phyloP scores from a whole-genome alignment of 2,329 filamentous ascomycete species.

The Endothia cerciana region DNA sequence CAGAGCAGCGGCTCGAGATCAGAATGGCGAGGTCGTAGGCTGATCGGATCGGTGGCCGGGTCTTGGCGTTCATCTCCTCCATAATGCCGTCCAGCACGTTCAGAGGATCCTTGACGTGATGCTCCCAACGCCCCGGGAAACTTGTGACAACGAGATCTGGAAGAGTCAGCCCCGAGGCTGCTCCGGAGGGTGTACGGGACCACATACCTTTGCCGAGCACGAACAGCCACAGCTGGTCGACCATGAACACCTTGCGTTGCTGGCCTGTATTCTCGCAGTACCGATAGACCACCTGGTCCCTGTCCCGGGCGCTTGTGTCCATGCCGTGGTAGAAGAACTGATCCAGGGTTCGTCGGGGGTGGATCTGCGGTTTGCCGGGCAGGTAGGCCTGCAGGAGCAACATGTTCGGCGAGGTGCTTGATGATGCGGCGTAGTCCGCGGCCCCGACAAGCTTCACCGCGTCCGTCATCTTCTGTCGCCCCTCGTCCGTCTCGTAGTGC shows the following conservation, averaged over 20 bases:
- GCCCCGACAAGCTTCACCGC: slow-evolving; percentile 44
- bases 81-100: slow-evolving; percentile 67
- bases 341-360: slow-evolving; percentile 65
- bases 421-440: slow-evolving; percentile 37
- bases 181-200: no score
- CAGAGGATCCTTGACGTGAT: slow-evolving; percentile 63
- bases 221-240: slow-evolving; percentile 72
- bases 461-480: slow-evolving; percentile 59
- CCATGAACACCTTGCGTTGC: slow-evolving; percentile 67
- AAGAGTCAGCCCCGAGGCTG: not conserved
- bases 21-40: slow-evolving; percentile 66
- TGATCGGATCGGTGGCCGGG: slow-evolving; percentile 59
- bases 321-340: slow-evolving; percentile 70
- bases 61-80: slow-evolving; percentile 68
- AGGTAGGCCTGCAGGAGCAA: slow-evolving; percentile 54
- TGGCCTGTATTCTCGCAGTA: slow-evolving; percentile 47
- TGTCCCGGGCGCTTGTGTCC: slow-evolving; percentile 62
- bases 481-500: slow-evolving; percentile 64
- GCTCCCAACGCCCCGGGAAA: slow-evolving; percentile 62
- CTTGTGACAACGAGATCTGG: slow-evolving; percentile 62
- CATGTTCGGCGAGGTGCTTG: slow-evolving; percentile 43
- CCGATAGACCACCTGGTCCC: slow-evolving; percentile 67
- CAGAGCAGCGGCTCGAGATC: slow-evolving; percentile 63
- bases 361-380: slow-evolving; percentile 48
- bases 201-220: slow-evolving; percentile 50